A percentile compares a stretch with the other conserved stretches of the same genome.
Evolutionary conservation across 73 alveolate species (phyloP).

Genomic region (Tetrahymena malaccensis): DNA sequence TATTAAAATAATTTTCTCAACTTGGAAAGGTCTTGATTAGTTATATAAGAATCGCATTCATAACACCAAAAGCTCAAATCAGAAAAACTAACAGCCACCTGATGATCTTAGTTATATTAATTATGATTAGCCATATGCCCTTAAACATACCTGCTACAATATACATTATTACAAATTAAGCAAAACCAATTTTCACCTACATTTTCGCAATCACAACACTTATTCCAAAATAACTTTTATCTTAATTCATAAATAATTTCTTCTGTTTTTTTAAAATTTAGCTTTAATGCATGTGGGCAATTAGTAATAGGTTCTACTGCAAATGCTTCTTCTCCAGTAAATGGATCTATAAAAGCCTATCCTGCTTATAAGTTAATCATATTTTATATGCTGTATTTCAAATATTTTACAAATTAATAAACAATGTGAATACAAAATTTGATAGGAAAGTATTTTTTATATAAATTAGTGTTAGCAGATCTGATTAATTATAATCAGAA

Average conservation of each 20-base stretch:
- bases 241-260: not conserved
- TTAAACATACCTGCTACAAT: not conserved
- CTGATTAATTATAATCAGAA: not conserved
- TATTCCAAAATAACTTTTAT: not conserved
- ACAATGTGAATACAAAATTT: not conserved
- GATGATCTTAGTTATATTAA: not conserved
- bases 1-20: not conserved
- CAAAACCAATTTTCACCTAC: not conserved
- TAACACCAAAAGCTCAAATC: not conserved
- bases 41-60: not conserved
- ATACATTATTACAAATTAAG: not conserved
- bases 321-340: not conserved
- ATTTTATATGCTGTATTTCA: not conserved
- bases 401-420: not conserved
- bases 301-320: not conserved
- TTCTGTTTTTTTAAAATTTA: not conserved
- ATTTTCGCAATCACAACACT: not conserved
- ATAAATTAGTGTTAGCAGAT: not conserved
- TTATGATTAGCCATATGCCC: not conserved
- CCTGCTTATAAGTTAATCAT: not conserved
- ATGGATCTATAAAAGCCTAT: not conserved
- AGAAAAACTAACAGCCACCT: not conserved
- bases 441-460: not conserved
- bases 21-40: not conserved
- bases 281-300: not conserved